Base-by-base conservation (phyloP, 495 filamentous ascomycete genomes). In the Cladorrhinum samala region DNA sequence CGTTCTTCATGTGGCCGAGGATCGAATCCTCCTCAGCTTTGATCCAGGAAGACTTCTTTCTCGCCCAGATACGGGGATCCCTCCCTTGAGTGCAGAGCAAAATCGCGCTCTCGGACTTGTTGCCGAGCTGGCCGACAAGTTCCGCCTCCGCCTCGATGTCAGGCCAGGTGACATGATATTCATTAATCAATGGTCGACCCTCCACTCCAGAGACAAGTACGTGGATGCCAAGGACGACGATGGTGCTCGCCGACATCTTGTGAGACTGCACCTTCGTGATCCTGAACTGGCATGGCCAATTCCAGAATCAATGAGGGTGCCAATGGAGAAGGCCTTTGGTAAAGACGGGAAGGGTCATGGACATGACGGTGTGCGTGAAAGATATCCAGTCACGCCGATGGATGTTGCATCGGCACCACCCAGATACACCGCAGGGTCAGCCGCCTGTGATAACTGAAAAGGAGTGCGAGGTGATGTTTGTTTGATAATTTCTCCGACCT, bases 81-180 rank as follows among this genome's bases (percentile, higher is more conserved):
- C 72, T 5, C 23, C 44, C 18, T 63, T 76, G 17, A 66, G 54
- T 2, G 9, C 39, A 8, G 45, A 41, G n/a, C 74, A 77, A 49
- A 52, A 52, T 25, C 52, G 67, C 9, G 70, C 74, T 13, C 62
- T 77, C 40, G 55, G 55, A 0, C 39, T 63, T 23, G 46, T 77
- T 2, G 62, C 64, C 8, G 43, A 49, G 7, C 53, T 67, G 4
- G 74, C 74, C 0, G 49, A 55, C 9, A 67, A 62, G 39, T 53
- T 72, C 37, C 67, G 66, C 4, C 41, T 71, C 5, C 57, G 24
- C 17, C 59, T 87, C 4, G 66, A 78, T 20, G 73, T 80, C 20
- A 68, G 74, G 46, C 67, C 70, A 6, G 84, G 83, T 0, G 83
- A 88, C 61, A 69, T 87, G 14, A 64, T 82, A 37, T 81, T 83